These are phyloP conservation scores for Xerocomus amazonicus DNA, from an alignment of 1,284 basidiomycete species.

Conservation along the genomic window DNA sequence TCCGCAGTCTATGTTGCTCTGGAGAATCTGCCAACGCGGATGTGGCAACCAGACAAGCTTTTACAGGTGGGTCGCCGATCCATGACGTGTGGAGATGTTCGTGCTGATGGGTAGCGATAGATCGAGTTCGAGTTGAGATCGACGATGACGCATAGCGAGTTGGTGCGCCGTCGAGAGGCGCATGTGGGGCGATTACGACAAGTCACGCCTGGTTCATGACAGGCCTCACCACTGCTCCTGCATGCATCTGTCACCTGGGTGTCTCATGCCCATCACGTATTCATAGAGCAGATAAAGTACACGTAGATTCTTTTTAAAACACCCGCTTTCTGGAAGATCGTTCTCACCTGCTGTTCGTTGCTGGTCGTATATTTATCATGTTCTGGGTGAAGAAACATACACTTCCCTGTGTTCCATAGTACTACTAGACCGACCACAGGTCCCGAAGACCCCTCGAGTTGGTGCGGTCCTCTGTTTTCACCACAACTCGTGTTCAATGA, in stretches of 20 bases:
- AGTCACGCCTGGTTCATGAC: constrained; percentile 33
- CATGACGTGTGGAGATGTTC: background rate
- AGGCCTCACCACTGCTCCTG: background rate
- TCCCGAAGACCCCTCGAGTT: no score
- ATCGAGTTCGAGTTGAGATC: constrained; percentile 66
- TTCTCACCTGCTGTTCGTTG: background rate
- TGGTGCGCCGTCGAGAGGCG: constrained; percentile 60
- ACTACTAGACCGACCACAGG: background rate
- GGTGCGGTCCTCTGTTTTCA: no score
- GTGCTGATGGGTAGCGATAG: constrained; percentile 33
- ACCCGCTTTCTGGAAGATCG: background rate
- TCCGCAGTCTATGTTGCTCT: constrained; percentile 84
- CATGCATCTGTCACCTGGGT: no score
- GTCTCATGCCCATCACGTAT: background rate
- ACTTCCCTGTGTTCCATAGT: background rate
- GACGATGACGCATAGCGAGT: constrained; percentile 64
- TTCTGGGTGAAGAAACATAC: constrained; percentile 5
- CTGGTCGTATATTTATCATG: background rate
- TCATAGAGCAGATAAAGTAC: constrained; percentile 13
- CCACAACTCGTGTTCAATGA: no score
- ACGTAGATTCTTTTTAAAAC: background rate
- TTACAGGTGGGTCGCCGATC: constrained; percentile 60
- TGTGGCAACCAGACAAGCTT: constrained; percentile 90
- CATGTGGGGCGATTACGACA: constrained; percentile 52
- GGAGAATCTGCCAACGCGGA: constrained; percentile 81